Evolutionary conservation across 768 basidiomycete genomes (phyloP), one percentile per base, ranked within the genome.

Genomic region (Rhizopogon vinicolor): DNA sequence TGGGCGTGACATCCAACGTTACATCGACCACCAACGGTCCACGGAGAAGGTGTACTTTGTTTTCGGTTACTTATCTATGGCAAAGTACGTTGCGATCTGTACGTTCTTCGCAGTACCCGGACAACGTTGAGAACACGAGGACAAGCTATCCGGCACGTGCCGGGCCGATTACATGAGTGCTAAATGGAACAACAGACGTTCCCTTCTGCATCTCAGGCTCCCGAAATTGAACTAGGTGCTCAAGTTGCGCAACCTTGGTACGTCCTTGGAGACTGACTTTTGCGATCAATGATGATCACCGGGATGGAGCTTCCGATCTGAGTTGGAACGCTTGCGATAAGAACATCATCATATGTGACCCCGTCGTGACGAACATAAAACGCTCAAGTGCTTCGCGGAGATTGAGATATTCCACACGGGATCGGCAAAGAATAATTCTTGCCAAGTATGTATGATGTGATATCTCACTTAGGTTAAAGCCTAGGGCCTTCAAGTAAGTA

Each of bases 51-150:
- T 22, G 2, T 10, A 2, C 12, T 1, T 48, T 22, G 18, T 22
- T 33, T 49, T 22, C 48, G 33, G 13, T 35, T 13, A 25, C 25
- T 25, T 25, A 5, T 35, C 35, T 14, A 5, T 10, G 18, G 10
- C 19, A 22, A 33, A 35, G 10, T 16, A 37, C 48, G 35, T 22
- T 37, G 29, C 12, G 43, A 25, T 25, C 25, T 8, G 19, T 45
- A 52, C 43, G 31, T 45, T 3, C 22, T 35, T 22, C 22, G 31
- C 14, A 13, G n/a, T 25, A 25, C 16, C 19, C 33, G 39, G 5
- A 19, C 48, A 49, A 63, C 44, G 69, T 52, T 41, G 59, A 51
- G 61, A 62, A 63, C 69, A 71, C 62, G 68, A 69, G 69, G 68
- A 55, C 52, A 33, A 41, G 39, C 45, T 49, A 37, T 22, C 48